These are phyloP conservation scores for Sphaerulina populicola DNA, from an alignment of 2,329 filamentous ascomycete species.

Conservation along the genomic window DNA sequence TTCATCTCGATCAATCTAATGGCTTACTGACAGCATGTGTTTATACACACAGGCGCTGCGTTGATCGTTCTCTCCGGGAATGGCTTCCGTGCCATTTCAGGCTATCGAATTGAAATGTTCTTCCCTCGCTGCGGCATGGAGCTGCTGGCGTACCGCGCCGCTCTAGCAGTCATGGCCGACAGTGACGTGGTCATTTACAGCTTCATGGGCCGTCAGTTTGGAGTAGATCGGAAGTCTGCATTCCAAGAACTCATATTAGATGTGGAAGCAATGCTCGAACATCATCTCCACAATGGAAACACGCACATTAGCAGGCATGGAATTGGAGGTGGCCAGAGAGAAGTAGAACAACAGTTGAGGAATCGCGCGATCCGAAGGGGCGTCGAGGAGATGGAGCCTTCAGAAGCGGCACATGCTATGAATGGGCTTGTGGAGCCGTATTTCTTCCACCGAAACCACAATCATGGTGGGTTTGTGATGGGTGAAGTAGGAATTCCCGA, in stretches of 20 bases:
- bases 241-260: slow-evolving; percentile 11
- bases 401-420: neutral
- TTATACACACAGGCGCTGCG: slow-evolving; percentile 1
- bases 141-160: slow-evolving; percentile 7
- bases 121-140: slow-evolving; percentile 3
- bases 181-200: slow-evolving; percentile 1
- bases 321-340: neutral
- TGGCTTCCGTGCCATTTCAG: slow-evolving; percentile 7
- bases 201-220: slow-evolving; percentile 2
- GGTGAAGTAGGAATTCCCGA: slow-evolving; percentile 1
- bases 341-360: neutral
- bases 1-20: neutral
- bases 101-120: slow-evolving; percentile 10
- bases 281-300: neutral
- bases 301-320: slow-evolving; percentile 5
- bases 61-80: slow-evolving; percentile 18
- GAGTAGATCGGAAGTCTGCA: slow-evolving; percentile 1
- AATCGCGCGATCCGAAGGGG: neutral
- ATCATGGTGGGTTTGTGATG: neutral
- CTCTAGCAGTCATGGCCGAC: slow-evolving; percentile 12
- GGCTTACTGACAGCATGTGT: neutral
- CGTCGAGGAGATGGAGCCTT: neutral
- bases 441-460: neutral
- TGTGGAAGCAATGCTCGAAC: slow-evolving; percentile 10
- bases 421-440: neutral